Conservation (phyloP, 352 stramenopile species). For the Phytophthora cactorum region DNA sequence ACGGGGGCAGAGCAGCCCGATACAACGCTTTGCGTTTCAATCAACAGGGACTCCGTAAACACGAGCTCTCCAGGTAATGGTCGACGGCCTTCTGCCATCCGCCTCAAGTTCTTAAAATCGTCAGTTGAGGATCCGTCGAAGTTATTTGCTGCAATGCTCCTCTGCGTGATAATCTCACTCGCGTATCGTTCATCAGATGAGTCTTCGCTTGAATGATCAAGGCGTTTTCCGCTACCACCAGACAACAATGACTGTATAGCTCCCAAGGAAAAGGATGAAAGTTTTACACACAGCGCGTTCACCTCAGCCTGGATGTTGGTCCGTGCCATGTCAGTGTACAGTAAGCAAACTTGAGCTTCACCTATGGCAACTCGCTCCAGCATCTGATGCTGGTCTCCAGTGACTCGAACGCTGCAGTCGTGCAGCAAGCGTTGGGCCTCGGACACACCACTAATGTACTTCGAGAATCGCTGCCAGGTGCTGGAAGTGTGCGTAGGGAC, state of each 20-base stretch:
- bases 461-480: slow-evolving; percentile 58
- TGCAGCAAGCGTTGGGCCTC: slow-evolving; percentile 58
- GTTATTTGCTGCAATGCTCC: neutral
- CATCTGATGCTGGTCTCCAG: slow-evolving; percentile 50
- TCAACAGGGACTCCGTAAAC: slow-evolving; percentile 64
- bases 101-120: slow-evolving; percentile 66
- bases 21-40: slow-evolving; percentile 58
- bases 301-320: slow-evolving; percentile 51
- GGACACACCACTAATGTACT: slow-evolving; percentile 45
- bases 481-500: slow-evolving; percentile 49
- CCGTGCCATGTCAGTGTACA: slow-evolving; percentile 38
- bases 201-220: slow-evolving; percentile 1
- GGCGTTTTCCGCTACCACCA: neutral
- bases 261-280: slow-evolving; percentile 54
- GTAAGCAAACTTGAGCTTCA: slow-evolving; percentile 17
- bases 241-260: slow-evolving; percentile 39
- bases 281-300: slow-evolving; percentile 49
- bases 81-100: slow-evolving; percentile 55
- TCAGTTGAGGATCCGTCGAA: slow-evolving; percentile 34
- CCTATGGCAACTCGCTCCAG: slow-evolving; percentile 33
- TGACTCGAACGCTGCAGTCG: slow-evolving; percentile 61
- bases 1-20: slow-evolving; percentile 13
- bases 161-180: slow-evolving; percentile 1
- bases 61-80: slow-evolving; percentile 69
- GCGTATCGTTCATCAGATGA: slow-evolving; percentile 1